Percentiles rank a stretch among this genome's conserved stretches.
phyloP scores from a whole-genome alignment of 2,329 filamentous ascomycete genomes.

The Fusarium sp. region DNA sequence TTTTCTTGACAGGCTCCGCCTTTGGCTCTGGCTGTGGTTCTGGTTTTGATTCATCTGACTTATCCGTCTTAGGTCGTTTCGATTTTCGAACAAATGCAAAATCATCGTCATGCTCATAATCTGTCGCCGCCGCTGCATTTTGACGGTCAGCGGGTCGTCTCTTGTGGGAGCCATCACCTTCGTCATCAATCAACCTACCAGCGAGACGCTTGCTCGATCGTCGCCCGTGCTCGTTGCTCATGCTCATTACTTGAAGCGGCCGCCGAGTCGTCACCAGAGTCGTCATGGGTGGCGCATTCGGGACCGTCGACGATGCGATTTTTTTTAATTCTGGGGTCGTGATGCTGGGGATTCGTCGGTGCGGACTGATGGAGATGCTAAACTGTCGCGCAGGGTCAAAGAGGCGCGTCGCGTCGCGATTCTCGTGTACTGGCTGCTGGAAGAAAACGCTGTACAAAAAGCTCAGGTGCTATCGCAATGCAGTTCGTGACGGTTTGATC shows the following conservation, averaged over 20 bases:
- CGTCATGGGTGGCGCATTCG: conserved; percentile 69
- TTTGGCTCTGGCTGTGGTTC: conserved; percentile 36
- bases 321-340: conserved; percentile 22
- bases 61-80: conserved; percentile 69
- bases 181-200: conserved; percentile 55
- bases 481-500: conserved; percentile 27
- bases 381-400: conserved; percentile 19
- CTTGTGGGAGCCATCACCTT: not conserved
- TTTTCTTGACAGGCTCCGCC: conserved; percentile 55
- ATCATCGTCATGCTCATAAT: conserved; percentile 78
- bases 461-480: not conserved
- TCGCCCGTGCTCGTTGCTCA: conserved; percentile 70
- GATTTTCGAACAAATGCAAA: conserved; percentile 77
- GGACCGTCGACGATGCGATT: conserved; percentile 36
- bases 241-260: conserved; percentile 73
- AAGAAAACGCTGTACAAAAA: not conserved
- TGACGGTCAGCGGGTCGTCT: conserved; percentile 26
- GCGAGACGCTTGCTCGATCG: conserved; percentile 71
- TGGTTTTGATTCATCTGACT: conserved; percentile 49
- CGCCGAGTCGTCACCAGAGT: conserved; percentile 70
- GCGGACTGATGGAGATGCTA: conserved; percentile 10
- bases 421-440: not conserved
- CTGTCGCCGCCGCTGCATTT: conserved; percentile 45
- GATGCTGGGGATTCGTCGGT: conserved; percentile 25
- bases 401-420: conserved; percentile 36